A percentile compares a stretch with the other conserved stretches of the same genome.
These are phyloP conservation scores for Aspergillus arachidicola DNA, from an alignment of 2,329 filamentous ascomycete species.

Conservation along the genomic window DNA sequence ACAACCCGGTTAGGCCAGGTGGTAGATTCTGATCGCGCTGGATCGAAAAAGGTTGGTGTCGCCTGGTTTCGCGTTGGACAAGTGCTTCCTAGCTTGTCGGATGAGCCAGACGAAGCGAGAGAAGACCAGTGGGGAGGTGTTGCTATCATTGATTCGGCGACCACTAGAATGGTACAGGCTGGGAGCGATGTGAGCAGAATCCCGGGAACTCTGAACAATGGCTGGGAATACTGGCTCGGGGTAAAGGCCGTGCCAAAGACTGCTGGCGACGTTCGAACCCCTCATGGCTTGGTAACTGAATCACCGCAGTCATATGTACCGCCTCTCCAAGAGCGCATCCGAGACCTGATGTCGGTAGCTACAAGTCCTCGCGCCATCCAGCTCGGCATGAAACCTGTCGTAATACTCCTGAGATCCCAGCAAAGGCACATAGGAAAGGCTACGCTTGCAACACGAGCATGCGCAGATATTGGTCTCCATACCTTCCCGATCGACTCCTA, in stretches of 20 bases:
- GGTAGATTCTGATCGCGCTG: constrained; percentile 25
- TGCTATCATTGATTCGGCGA: constrained; percentile 80
- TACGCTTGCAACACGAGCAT: constrained; percentile 74
- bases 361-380: constrained; percentile 86
- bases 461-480: constrained; percentile 86
- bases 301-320: constrained; percentile 53
- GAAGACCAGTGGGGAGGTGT: constrained; percentile 82
- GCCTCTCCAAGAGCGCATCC: constrained; percentile 69
- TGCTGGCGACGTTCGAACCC: constrained; percentile 32
- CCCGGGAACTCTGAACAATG: constrained; percentile 73
- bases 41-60: constrained; percentile 59
- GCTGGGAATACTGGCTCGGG: constrained; percentile 89
- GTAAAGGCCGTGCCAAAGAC: constrained; percentile 65
- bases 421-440: constrained; percentile 93
- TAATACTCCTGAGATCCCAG: constrained; percentile 85
- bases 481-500: constrained; percentile 88
- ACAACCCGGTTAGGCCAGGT: constrained; percentile 44
- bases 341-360: constrained; percentile 83
- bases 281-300: constrained; percentile 42
- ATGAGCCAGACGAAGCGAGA: constrained; percentile 60
- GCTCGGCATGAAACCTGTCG: constrained; percentile 82
- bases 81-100: constrained; percentile 54
- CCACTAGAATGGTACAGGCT: constrained; percentile 87
- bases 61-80: constrained; percentile 93
- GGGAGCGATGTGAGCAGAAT: constrained; percentile 82